Base-by-base conservation (phyloP, 164 flowering plant genomes). In the Liriodendron chinense region DNA sequence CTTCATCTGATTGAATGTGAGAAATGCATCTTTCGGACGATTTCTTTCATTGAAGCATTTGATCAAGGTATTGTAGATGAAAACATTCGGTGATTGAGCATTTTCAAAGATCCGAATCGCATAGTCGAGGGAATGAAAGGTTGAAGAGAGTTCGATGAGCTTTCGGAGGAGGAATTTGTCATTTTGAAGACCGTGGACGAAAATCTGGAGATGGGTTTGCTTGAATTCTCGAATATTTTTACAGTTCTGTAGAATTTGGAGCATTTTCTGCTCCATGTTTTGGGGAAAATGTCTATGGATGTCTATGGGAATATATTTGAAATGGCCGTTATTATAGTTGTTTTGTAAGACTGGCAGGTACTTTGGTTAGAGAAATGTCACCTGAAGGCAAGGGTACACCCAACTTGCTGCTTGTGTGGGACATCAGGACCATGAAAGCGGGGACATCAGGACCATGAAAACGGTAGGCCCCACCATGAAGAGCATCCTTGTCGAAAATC, bases 131-230 rank as follows among this genome's bases (percentile, higher is more conserved):
- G 77, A 81, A 77, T 50, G 25, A 56, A 85, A 59, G 24, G 81
- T 73, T 14, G 86, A 76, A 53, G 86, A 82, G 70, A 81, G 70
- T 23, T 71, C 22, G 23, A 88, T 77, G 74, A 88, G 88, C 53
- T 84, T 85, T 18, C 83, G 78, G 12, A 82, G 56, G 48, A 85
- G 9, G 79, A 80, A 79, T 26, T 71, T 69, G 78, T 64, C 76
- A 16, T 78, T 57, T 67, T 77, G 81, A 49, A 84, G 83, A 65
- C 88, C 87, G 59, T 81, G 79, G 47, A 81, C 68, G 65, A 86
- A 59, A 71, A 83, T 85, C 74, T 83, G 86, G 28, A 77, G 63
- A 77, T 85, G 91, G 83, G 81, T 85, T 76, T 88, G 85, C 71
- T 83, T 82, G 18, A 88, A 28, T 76, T 83, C 72, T 43, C 63